Evolutionary conservation across 192 early-diverging fungal species (phyloP), one percentile per base, ranked within the genome.

Genomic region (Blastocladiella britannica): DNA sequence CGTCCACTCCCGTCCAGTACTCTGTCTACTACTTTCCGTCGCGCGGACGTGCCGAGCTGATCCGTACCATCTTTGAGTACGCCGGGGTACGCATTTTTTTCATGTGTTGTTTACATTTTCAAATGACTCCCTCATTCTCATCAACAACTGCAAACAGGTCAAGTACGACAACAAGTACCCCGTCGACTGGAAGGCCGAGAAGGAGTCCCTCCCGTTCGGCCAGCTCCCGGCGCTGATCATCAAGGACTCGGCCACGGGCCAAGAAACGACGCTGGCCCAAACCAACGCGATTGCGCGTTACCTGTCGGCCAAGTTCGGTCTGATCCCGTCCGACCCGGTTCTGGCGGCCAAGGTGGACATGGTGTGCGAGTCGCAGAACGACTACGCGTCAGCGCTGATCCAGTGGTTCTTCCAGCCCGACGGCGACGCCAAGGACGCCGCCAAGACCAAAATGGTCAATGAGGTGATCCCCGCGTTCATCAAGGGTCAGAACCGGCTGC

Each of bases 211-310:
- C 31, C 73, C 73, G 18, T 60, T 70, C 22, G 76, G 73, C 9
- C 66, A 72, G 60, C 55, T 78, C 5, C 76, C 74, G n/a, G 66
- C 74, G 1, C 61, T 78, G 23, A 60, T 67, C 9, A 72, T 76
- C 54, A 70, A 55, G 25, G 55, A 55, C 22, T 47, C 55, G 4
- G 58, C 68, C 15, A 62, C 65, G 43, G 55, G n/a, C n/a, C 28
- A 59, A 9, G 57, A 61, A 20, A 62, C 74, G 55, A 29, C 64
- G 2, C 57, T 79, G 0, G 60, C 68, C 31, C 72, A 79, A 20
- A 57, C 70, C 0, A 51, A 55, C 6, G 67, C 70, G 0, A 78
- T 78, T 37, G 71, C 70, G 29, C 63, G 72, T 6, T 78, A 73
- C 43, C 64, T 79, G 1, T 60, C 68, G 22, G 31, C 47, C 54